Conservation (phyloP, 768 basidiomycete species). For the Suillus fuscotomentosus region DNA sequence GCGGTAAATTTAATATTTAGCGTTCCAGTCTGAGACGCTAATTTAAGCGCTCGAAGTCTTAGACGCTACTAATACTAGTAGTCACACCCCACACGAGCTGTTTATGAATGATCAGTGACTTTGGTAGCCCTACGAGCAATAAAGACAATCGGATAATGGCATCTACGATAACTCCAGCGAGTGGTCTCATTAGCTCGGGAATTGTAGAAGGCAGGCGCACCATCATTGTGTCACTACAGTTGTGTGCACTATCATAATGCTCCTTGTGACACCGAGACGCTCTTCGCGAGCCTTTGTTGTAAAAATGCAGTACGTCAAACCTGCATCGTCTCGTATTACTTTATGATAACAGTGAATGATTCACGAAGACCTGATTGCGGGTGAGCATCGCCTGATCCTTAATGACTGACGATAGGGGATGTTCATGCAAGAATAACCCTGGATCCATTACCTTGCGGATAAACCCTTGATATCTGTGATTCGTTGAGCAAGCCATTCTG, state of each 20-base stretch:
- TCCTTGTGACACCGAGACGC: neutral
- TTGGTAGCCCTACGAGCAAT: neutral
- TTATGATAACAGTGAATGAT: neutral
- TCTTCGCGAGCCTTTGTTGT: neutral
- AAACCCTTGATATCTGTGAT: neutral
- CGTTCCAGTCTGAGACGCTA: neutral
- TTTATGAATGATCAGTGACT: neutral
- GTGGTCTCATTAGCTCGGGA: neutral
- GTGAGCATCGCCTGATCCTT: neutral
- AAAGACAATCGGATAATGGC: neutral
- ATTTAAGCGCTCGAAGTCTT: too few relatives aligned
- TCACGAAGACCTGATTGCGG: neutral
- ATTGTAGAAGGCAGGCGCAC: neutral
- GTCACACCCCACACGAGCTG: neutral
- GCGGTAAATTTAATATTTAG: neutral
- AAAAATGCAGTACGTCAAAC: neutral
- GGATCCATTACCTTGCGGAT: neutral
- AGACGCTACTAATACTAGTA: neutral
- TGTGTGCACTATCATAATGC: neutral
- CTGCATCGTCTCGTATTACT: neutral
- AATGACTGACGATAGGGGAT: neutral
- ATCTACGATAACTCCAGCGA: neutral
- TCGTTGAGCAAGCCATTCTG: neutral
- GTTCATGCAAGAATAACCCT: neutral
- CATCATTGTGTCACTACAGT: neutral